phyloP scores from a whole-genome alignment of 257 asterid genomes.

The Agastache rugosa region DNA sequence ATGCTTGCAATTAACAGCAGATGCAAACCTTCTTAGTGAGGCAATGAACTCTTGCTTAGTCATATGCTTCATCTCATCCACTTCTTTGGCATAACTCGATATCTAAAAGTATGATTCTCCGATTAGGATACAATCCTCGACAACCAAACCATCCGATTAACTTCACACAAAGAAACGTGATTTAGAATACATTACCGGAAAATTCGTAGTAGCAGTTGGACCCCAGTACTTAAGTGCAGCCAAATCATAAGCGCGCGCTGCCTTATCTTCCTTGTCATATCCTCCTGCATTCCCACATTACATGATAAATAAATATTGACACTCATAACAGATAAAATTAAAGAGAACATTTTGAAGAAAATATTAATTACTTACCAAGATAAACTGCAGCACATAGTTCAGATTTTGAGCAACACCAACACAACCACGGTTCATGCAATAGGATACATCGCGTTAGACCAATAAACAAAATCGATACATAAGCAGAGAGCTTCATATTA shows the following conservation, averaged over 20 bases:
- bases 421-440: slow-evolving; percentile 49
- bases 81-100: slow-evolving; percentile 63
- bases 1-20: neutral
- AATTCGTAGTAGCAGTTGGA: slow-evolving; percentile 85
- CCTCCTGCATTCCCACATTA: slow-evolving; percentile 62
- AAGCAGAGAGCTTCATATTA: neutral
- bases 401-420: slow-evolving; percentile 36
- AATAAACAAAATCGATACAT: slow-evolving; percentile 14
- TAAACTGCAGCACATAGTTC: slow-evolving; percentile 64
- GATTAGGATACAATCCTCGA: slow-evolving; percentile 14
- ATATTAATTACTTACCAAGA: slow-evolving; percentile 61
- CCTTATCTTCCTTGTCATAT: slow-evolving; percentile 92
- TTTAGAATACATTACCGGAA: slow-evolving; percentile 53
- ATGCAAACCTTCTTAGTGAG: slow-evolving; percentile 77
- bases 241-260: slow-evolving; percentile 86
- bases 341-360: neutral
- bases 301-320: slow-evolving; percentile 18
- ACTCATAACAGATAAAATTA: neutral
- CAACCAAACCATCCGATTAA: slow-evolving; percentile 3
- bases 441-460: slow-evolving; percentile 37
- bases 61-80: slow-evolving; percentile 78
- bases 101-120: slow-evolving; percentile 45
- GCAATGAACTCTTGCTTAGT: slow-evolving; percentile 94
- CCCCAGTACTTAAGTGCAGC: slow-evolving; percentile 98
- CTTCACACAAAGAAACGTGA: neutral